Base-by-base conservation (phyloP, 495 filamentous ascomycete genomes). In the Penicillium pulvis region DNA sequence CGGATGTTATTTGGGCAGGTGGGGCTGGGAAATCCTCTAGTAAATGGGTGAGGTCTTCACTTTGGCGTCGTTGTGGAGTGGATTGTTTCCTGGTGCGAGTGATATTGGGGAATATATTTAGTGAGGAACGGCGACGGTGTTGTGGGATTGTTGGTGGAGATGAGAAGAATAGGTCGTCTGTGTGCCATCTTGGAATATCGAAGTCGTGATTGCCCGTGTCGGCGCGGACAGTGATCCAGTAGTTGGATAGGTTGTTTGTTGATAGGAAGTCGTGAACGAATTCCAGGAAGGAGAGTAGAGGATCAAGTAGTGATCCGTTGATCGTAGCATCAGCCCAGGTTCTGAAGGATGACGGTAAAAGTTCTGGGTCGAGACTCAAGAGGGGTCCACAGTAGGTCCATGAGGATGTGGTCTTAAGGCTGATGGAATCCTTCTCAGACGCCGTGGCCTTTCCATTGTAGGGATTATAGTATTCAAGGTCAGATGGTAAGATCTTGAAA, bases 371-470 rank as follows among this genome's bases (percentile, higher is more conserved):
- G 16, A 68, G 63, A 4, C 47, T 45, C n/a, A 68, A 43, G 11
- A 68, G 55, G 12, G 65, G 65, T 11, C 65, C 65, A 28, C 65
- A 68, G 45, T 68, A 68, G 16, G 65, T 68, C 65, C 65, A 68
- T 31, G 62, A 66, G 7, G 65, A 66, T 3, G 63, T 47, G 12
- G 30, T 51, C 8, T 66, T 68, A 16, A 68, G 47, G 3, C 62
- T 66, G 14, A 66, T 45, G 6, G 56, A 17, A 20, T 55, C 19
- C 9, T 51, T 45, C 20, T 23, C 20, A 19, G 48, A 14, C 12
- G 39, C 8, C 23, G 31, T 7, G 1, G 42, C 4, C 17, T 51
- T 24, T 43, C 53, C 35, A 24, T 65, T 20, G 33, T 39, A 33
- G 47, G 45, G 12, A 33, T 36, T 36, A 36, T 41, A 6, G 45